These are phyloP conservation scores for Cicer pinnatifidum DNA, from an alignment of 306 rosid genomes.

Conservation along the genomic window DNA sequence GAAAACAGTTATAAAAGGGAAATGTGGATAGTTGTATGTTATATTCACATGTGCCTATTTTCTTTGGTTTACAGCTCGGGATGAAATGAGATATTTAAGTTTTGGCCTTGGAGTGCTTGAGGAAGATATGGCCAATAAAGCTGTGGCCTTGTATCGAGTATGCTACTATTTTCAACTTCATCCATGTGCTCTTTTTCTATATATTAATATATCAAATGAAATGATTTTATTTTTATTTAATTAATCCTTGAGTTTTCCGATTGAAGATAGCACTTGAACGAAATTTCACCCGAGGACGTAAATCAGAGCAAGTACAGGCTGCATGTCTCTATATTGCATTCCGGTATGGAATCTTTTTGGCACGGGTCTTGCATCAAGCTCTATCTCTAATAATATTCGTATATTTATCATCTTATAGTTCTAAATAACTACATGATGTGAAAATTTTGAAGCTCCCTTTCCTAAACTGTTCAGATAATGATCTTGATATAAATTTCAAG, in stretches of 20 bases:
- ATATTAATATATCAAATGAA: neutral
- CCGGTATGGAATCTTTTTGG: conserved; percentile 53
- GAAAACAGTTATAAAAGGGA: conserved; percentile 26
- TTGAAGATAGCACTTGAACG: conserved; percentile 72
- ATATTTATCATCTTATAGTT: conserved; percentile 25
- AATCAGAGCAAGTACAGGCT: conserved; percentile 71
- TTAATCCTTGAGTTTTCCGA: conserved; percentile 39
- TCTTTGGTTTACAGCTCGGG: conserved; percentile 48
- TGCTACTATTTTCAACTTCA: conserved; percentile 29
- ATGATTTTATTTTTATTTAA: conserved; percentile 2
- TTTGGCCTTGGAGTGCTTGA: conserved; percentile 56
- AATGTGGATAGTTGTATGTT: conserved; percentile 32
- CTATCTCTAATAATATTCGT: conserved; percentile 3
- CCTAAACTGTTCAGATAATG: conserved; percentile 22
- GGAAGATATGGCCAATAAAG: conserved; percentile 49
- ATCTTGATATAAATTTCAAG: conserved; percentile 23
- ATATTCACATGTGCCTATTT: conserved; percentile 21
- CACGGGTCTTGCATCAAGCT: neutral
- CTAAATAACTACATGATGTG: conserved; percentile 18
- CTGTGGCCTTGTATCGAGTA: conserved; percentile 58
- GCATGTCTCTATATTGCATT: conserved; percentile 88
- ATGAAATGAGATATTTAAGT: conserved; percentile 54
- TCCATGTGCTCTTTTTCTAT: conserved; percentile 24
- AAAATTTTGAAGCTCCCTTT: conserved; percentile 33
- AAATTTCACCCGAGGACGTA: conserved; percentile 80